Evolutionary conservation across 768 basidiomycete species (phyloP).

Genomic region (Amanita rimosa): DNA sequence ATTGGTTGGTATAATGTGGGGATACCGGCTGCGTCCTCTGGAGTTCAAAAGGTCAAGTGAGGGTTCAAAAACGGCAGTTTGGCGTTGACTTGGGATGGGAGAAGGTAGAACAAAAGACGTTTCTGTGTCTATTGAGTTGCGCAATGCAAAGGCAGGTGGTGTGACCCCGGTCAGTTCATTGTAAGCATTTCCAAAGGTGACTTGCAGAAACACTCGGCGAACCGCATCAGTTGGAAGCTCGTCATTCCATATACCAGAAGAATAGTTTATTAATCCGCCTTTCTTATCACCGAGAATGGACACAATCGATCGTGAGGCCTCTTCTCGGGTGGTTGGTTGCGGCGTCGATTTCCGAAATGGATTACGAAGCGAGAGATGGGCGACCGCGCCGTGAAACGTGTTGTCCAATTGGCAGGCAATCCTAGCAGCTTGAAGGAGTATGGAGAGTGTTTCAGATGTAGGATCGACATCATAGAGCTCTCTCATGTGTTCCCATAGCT

Average conservation of each 20-base stretch:
- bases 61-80: slow-evolving; percentile 10
- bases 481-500: slow-evolving; percentile 57
- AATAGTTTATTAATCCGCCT: slow-evolving; percentile 16
- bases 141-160: slow-evolving; percentile 26
- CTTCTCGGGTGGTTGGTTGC: slow-evolving; percentile 10
- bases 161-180: slow-evolving; percentile 16
- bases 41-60: slow-evolving; percentile 15
- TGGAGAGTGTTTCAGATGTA: slow-evolving; percentile 41
- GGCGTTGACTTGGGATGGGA: slow-evolving; percentile 5
- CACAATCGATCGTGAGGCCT: slow-evolving; percentile 18
- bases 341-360: slow-evolving; percentile 16
- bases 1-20: slow-evolving; percentile 32
- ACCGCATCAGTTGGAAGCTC: slow-evolving; percentile 36
- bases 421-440: slow-evolving; percentile 51
- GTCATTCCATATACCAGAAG: slow-evolving; percentile 32
- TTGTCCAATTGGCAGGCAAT: slow-evolving; percentile 40
- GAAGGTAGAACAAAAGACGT: slow-evolving; percentile 4
- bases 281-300: slow-evolving; percentile 15
- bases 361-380: slow-evolving; percentile 28
- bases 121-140: slow-evolving; percentile 15
- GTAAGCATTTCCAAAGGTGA: slow-evolving; percentile 41
- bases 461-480: slow-evolving; percentile 47
- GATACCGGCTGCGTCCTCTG: slow-evolving; percentile 11
- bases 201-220: slow-evolving; percentile 39
- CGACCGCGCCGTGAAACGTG: slow-evolving; percentile 36